A percentile compares a stretch with the other conserved stretches of the same genome.
Evolutionary conservation across 2,329 filamentous ascomycete species (phyloP).

Genomic region (Sporothrix variecibatus): DNA sequence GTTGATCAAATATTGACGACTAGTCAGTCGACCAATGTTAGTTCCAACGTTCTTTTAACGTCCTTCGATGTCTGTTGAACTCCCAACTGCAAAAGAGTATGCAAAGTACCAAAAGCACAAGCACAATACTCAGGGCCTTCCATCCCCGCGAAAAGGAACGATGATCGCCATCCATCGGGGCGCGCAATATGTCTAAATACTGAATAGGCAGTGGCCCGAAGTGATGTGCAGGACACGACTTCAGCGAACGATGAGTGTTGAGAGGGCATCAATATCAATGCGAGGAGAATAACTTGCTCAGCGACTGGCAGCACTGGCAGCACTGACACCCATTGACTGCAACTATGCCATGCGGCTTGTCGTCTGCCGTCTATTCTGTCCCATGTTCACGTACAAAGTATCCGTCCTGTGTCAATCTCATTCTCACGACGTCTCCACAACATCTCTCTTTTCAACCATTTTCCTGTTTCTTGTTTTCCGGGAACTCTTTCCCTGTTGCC

Average conservation of each 20-base stretch:
- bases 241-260: neutral
- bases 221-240: neutral
- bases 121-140: neutral
- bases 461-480: neutral
- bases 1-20: neutral
- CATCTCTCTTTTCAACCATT: neutral
- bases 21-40: too few relatives aligned
- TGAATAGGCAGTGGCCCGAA: neutral
- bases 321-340: neutral
- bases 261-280: neutral
- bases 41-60: neutral
- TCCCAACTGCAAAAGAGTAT: neutral
- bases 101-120: neutral
- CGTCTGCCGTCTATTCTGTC: neutral
- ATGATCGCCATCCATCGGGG: slow-evolving; percentile 10
- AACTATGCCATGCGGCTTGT: neutral
- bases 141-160: neutral
- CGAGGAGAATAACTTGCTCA: neutral
- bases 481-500: neutral
- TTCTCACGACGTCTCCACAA: neutral
- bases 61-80: neutral
- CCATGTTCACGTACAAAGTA: neutral
- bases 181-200: slow-evolving; percentile 5
- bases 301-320: neutral
- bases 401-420: neutral